Base-by-base conservation (phyloP, 2,329 filamentous ascomycete genomes). In the Ceratocystiopsis brevicomis region DNA sequence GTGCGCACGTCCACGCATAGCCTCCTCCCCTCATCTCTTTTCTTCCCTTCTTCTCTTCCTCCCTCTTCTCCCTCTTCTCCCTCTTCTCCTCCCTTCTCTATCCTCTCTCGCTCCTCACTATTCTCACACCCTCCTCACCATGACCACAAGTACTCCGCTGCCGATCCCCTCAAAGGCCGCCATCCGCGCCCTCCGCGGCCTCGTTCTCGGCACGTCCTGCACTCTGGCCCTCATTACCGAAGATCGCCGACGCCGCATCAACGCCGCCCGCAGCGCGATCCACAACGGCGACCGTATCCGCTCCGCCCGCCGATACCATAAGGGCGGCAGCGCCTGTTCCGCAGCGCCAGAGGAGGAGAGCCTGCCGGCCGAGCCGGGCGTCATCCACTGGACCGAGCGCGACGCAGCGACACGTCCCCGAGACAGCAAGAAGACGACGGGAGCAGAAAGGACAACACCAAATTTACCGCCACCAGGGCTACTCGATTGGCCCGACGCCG, bases 191-290 rank as follows among this genome's bases (percentile, higher is more conserved):
- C 57, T 67, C 41, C 61, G 62, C 35, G 59, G 61, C 32, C 57
- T 67, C 39, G 59, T 63, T 30, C 51, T 66, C 11, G 64, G 64
- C 45, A 67, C 64, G 1, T 63, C 63, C 5, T 66, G 62, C 53
- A 61, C 62, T 18, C 52, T 66, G 38, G 61, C 59, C 30, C 49
- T 66, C 37, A 47, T 66, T 44, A 59, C 59, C 43, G 64, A 67
- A 49, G 64, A 67, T 50, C 64, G 63, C 21, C 59, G 63, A 38
- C 59, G 64, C 13, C 58, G 61, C 36, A 65, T 67, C 51, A 60
- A 62, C 41, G 52, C 59, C 36, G 62, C 60, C 16, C 55, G 57
- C 39, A 52, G 54, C 40, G 58, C 59, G 12, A 53, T 63, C 37
- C 54, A 58, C 25, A 66, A 66, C 54, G 59, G 57, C 12, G 54